Evolutionary conservation across 2,329 filamentous ascomycete species (phyloP).

Genomic region (Penicillium sp.): DNA sequence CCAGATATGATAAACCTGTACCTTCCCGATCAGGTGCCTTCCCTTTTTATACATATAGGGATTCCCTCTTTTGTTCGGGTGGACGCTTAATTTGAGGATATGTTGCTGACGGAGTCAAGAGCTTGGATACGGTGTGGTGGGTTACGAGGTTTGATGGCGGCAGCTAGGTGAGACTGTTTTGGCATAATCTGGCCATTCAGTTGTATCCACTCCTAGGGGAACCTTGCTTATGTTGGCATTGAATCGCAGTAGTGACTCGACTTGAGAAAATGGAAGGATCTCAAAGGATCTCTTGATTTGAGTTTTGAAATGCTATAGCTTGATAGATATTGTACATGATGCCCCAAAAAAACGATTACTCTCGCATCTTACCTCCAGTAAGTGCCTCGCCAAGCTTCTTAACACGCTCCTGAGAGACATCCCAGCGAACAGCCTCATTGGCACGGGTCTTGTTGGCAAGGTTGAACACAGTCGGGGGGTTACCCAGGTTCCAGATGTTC

Average conservation of each 20-base stretch:
- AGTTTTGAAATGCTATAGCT: conserved; percentile 18
- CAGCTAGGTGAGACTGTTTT: neutral
- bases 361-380: conserved; percentile 63
- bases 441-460: conserved; percentile 31
- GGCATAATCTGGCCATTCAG: neutral
- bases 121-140: neutral
- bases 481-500: conserved; percentile 53
- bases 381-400: conserved; percentile 65
- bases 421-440: conserved; percentile 38
- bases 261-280: neutral
- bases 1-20: too few species aligned
- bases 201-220: neutral
- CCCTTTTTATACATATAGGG: too few species aligned
- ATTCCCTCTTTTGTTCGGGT: neutral
- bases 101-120: neutral
- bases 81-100: neutral
- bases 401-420: conserved; percentile 56
- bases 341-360: conserved; percentile 4
- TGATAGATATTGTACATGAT: conserved; percentile 27
- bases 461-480: conserved; percentile 42
- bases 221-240: neutral
- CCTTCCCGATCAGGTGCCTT: too few species aligned
- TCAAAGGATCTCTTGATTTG: conserved; percentile 1
- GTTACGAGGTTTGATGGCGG: neutral
- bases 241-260: neutral